Evolutionary conservation across 2,329 filamentous ascomycete species (phyloP).

Genomic region (Cryphonectria radicalis): DNA sequence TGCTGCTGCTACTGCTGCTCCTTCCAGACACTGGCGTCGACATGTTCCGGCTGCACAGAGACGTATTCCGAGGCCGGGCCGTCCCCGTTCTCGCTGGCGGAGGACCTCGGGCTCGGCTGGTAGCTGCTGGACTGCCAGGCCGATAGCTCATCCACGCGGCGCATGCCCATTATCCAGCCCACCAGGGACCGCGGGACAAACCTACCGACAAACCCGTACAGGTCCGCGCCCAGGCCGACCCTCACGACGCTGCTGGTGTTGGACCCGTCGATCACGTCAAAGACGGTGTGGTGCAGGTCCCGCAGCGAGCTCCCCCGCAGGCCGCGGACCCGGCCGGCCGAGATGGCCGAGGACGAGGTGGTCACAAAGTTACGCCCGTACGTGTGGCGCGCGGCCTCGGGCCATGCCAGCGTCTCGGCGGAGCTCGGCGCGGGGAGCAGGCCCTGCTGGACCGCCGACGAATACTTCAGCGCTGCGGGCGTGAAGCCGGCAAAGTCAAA

Average conservation of each 20-base stretch:
- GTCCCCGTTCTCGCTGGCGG: conserved; percentile 38
- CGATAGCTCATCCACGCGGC: conserved; percentile 61
- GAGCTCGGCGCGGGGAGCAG: conserved; percentile 51
- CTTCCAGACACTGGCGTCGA: conserved; percentile 54
- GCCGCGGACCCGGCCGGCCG: conserved; percentile 60
- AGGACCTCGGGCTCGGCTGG: conserved; percentile 35
- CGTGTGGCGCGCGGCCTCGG: conserved; percentile 60
- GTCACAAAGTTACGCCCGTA: conserved; percentile 66
- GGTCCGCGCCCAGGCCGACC: conserved; percentile 80
- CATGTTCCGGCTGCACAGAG: conserved; percentile 50
- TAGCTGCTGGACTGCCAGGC: conserved; percentile 51
- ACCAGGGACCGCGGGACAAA: conserved; percentile 79
- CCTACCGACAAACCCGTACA: conserved; percentile 84
- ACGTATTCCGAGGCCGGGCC: conserved; percentile 51
- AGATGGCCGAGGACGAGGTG: conserved; percentile 59
- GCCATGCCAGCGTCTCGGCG: conserved; percentile 66
- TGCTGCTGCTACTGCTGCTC: conserved; percentile 35
- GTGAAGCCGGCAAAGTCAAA: conserved; percentile 77
- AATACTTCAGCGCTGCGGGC: conserved; percentile 44
- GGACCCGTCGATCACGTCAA: conserved; percentile 79
- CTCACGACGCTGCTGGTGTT: conserved; percentile 68
- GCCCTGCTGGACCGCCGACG: conserved; percentile 37
- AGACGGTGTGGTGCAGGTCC: conserved; percentile 83
- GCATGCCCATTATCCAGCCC: conserved; percentile 91
- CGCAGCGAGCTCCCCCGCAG: conserved; percentile 73